Evolutionary conservation across 2,329 filamentous ascomycete species (phyloP).

Genomic region (Fusarium sp.): DNA sequence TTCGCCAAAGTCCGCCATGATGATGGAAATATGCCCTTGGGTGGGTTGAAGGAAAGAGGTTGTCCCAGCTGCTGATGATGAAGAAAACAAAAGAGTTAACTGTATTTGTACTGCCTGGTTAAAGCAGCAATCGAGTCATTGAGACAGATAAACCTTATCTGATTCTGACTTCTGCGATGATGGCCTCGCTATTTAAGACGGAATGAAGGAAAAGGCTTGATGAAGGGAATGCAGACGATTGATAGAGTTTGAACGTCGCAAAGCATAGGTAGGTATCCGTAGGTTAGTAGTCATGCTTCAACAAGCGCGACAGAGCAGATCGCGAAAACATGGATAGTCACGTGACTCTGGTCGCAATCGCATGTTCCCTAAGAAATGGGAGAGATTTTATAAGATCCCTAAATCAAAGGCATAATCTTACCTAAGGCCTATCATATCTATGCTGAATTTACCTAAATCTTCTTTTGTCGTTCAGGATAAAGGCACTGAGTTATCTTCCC

Average conservation of each 20-base stretch:
- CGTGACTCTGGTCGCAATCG: slow-evolving; percentile 28
- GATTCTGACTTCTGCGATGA: background rate
- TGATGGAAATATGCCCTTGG: slow-evolving; percentile 17
- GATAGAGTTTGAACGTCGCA: slow-evolving; percentile 17
- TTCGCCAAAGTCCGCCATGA: slow-evolving; percentile 69
- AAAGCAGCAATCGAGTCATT: background rate
- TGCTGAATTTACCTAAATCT: background rate
- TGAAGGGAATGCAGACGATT: background rate
- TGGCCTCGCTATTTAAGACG: background rate
- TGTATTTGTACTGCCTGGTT: background rate
- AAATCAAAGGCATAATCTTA: background rate
- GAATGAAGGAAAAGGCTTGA: background rate
- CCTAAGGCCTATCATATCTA: background rate
- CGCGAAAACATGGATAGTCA: slow-evolving; percentile 23
- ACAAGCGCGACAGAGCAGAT: slow-evolving; percentile 11
- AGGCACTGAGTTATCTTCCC: background rate
- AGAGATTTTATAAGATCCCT: background rate
- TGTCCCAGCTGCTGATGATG: background rate
- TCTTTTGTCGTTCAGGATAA: background rate
- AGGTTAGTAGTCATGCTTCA: background rate
- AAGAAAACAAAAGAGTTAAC: background rate
- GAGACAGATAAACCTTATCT: background rate
- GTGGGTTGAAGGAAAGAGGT: background rate
- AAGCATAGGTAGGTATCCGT: background rate
- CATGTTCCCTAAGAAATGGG: background rate